These are phyloP conservation scores for Coemansia sp. DNA, from an alignment of 192 early-diverging fungal species.

Conservation along the genomic window DNA sequence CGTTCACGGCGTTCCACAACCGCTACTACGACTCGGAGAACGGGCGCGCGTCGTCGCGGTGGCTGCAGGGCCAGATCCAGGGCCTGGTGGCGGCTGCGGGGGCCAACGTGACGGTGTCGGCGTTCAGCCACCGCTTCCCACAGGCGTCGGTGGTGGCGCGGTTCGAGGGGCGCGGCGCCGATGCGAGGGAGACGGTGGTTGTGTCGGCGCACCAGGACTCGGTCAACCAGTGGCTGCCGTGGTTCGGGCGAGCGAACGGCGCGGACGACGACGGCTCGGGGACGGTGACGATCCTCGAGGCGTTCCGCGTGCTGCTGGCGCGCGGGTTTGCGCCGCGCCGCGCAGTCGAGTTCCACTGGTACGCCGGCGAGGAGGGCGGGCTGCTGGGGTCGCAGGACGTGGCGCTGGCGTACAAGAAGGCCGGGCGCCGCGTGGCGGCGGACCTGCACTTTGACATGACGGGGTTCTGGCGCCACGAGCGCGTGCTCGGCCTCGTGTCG, in stretches of 20 bases:
- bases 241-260: slow-evolving; percentile 74
- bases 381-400: slow-evolving; percentile 89
- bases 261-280: slow-evolving; percentile 94
- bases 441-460: slow-evolving; percentile 97
- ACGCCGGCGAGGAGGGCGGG: slow-evolving; percentile 89
- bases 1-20: slow-evolving; percentile 84
- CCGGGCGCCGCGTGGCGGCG: slow-evolving; percentile 65
- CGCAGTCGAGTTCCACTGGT: slow-evolving; percentile 98
- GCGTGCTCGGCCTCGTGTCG: slow-evolving; percentile 77
- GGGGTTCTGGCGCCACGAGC: slow-evolving; percentile 71
- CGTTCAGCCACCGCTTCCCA: slow-evolving; percentile 80
- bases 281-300: slow-evolving; percentile 87
- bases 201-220: slow-evolving; percentile 92
- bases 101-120: slow-evolving; percentile 65
- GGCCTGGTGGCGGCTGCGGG: slow-evolving; percentile 41
- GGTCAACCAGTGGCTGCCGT: slow-evolving; percentile 84
- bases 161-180: slow-evolving; percentile 66
- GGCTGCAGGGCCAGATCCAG: slow-evolving; percentile 67
- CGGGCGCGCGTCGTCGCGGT: slow-evolving; percentile 68
- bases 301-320: slow-evolving; percentile 74
- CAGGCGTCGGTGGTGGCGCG: slow-evolving; percentile 86
- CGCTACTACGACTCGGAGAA: slow-evolving; percentile 85
- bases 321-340: slow-evolving; percentile 68
- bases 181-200: slow-evolving; percentile 67
- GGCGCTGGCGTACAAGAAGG: slow-evolving; percentile 66